phyloP scores from a whole-genome alignment of 331 rosid genomes.

The Prunus yedoensis region DNA sequence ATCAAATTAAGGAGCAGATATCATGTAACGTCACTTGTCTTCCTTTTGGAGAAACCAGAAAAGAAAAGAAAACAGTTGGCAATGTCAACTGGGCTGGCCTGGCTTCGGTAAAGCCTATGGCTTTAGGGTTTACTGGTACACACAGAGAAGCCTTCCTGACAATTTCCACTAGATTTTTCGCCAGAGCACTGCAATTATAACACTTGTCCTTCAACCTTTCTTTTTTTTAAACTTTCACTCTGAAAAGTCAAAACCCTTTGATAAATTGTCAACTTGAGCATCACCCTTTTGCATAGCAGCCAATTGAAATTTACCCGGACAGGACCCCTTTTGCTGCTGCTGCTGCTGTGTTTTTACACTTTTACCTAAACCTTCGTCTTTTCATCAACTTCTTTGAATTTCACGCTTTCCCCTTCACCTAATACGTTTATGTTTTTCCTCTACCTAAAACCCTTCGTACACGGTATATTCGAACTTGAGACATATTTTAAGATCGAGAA shows the following conservation, averaged over 20 bases:
- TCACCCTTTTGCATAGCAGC: background rate
- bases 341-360: background rate
- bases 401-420: too few species aligned
- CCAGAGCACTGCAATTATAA: constrained; percentile 12
- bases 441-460: rapidly evolving
- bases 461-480: too few species aligned
- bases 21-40: too few species aligned
- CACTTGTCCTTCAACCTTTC: constrained; percentile 4
- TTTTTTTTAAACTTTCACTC: background rate
- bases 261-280: constrained; percentile 24
- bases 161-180: background rate
- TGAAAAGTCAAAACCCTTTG: constrained; percentile 19
- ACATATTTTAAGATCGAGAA: rapidly evolving
- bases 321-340: background rate
- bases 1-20: too few species aligned
- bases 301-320: background rate
- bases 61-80: too few species aligned
- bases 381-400: constrained; percentile 9
- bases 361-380: background rate
- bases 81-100: too few species aligned
- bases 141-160: background rate
- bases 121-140: background rate
- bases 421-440: too few species aligned
- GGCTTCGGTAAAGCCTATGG: background rate
- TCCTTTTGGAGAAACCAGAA: too few species aligned